These are phyloP conservation scores for Fomitopsis serialis DNA, from an alignment of 768 basidiomycete species.

Conservation along the genomic window DNA sequence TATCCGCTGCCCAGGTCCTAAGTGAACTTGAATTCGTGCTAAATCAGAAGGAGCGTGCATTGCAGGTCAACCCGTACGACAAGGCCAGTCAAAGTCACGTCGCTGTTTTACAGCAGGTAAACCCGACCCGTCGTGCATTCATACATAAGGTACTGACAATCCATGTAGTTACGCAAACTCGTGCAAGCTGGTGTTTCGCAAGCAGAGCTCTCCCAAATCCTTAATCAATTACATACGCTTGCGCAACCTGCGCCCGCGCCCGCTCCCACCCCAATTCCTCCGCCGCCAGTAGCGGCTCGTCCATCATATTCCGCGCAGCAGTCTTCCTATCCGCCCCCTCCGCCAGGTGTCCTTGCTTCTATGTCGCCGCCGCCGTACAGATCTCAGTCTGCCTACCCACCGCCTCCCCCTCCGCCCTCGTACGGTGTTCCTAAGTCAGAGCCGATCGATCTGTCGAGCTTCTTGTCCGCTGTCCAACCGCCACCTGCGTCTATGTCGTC, in stretches of 20 bases:
- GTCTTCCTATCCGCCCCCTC: constrained; percentile 23
- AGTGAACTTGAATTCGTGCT: constrained; percentile 80
- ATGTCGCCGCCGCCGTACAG: constrained; percentile 25
- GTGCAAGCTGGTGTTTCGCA: constrained; percentile 80
- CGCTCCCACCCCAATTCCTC: constrained; percentile 14
- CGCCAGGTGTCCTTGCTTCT: constrained; percentile 25
- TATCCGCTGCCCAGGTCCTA: constrained; percentile 75
- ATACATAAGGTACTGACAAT: background rate
- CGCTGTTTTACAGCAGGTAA: constrained; percentile 73
- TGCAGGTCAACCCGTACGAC: constrained; percentile 75
- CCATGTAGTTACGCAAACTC: constrained; percentile 54
- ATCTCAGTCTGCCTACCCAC: constrained; percentile 12
- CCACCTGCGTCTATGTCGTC: too few relatives aligned
- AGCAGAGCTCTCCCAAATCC: constrained; percentile 72
- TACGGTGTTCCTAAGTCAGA: constrained; percentile 23
- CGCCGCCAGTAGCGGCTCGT: constrained; percentile 8
- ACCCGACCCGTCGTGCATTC: constrained; percentile 16
- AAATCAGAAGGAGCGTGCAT: constrained; percentile 69
- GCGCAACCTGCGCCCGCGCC: constrained; percentile 38
- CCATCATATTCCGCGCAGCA: constrained; percentile 14
- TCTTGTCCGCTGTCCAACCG: constrained; percentile 22
- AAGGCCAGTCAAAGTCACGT: constrained; percentile 63
- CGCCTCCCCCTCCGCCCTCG: background rate
- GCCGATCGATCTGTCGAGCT: constrained; percentile 23
- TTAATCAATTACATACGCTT: constrained; percentile 61